Evolutionary conservation across 805 yeast species (phyloP).

Genomic region (Cyberlindnera saturnus): DNA sequence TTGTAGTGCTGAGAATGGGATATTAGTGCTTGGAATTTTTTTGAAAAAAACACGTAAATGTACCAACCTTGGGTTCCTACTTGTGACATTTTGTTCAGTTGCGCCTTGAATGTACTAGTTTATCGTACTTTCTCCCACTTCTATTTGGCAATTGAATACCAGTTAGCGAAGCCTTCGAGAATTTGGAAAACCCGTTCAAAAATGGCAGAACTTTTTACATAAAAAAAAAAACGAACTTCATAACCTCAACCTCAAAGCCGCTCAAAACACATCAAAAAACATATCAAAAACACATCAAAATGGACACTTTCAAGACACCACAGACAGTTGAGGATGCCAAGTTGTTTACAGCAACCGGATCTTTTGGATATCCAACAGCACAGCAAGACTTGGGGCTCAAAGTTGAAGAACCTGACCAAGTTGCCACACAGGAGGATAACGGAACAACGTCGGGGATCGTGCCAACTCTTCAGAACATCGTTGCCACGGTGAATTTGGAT

Average conservation of each 20-base stretch:
- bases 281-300: slow-evolving; percentile 2
- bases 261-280: not conserved
- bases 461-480: slow-evolving; percentile 90
- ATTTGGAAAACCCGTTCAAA: too few relatives aligned
- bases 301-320: slow-evolving; percentile 25
- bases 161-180: too few relatives aligned
- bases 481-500: slow-evolving; percentile 95
- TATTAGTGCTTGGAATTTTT: not conserved
- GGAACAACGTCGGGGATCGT: slow-evolving; percentile 91
- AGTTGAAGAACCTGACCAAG: slow-evolving; percentile 9
- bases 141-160: too few relatives aligned
- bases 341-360: slow-evolving; percentile 22
- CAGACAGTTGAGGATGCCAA: slow-evolving; percentile 25
- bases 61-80: slow-evolving; percentile 8
- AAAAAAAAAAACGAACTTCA: not conserved
- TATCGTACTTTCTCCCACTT: too few relatives aligned
- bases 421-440: slow-evolving; percentile 13
- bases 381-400: slow-evolving; percentile 20
- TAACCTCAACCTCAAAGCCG: not conserved
- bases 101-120: too few relatives aligned
- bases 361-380: slow-evolving; percentile 25
- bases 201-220: too few relatives aligned
- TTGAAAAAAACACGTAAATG: not conserved
- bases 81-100: slow-evolving; percentile 6
- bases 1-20: slow-evolving; percentile 29